Base-by-base conservation (phyloP, 352 stramenopile genomes). In the Globisporangium lucens region DNA sequence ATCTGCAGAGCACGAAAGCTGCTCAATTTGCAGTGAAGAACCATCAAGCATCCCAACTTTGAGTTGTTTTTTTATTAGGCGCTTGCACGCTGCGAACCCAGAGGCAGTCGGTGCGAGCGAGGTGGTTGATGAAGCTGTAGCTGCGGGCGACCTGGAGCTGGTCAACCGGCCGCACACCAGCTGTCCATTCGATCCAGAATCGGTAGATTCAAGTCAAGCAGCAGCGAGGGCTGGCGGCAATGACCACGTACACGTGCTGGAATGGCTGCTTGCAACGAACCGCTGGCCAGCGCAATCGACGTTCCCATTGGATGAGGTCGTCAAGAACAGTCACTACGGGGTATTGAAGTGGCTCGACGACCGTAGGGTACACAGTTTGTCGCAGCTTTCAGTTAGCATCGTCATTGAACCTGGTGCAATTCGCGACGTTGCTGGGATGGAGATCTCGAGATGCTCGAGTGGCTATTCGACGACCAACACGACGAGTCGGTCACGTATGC, bases 231-330 rank as follows among this genome's bases (percentile, higher is more conserved):
- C 46, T n/a, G 17, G 47, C 47, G n/a, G n/a, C 20, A 70, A 75
- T 55, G 77, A 75, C 30, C 67, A 73, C n/a, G 7, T 63, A 7
- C 17, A 63, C 12, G 56, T 51, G 56, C 20, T 61, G 29, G 56
- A 61, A 35, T 49, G 56, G 56, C 12, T 61, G 36, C 13, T 17
- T 43, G 17, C 17, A 12, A 13, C 17, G 24, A 24, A 24, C 56
- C 20, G 27, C 13, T 59, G 27, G 53, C 43, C 53, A 6, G 3
- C 20, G 29, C 30, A 51, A 3, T 29, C 38, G 33, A 49, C 15
- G 9, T n/a, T 27, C 7, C 17, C 33, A 8, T n/a, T 61, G 4
- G 20, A 13, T 6, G 8, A 10, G 4, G 56, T 35, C 3, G 56
- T 15, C 6, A 29, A 49, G 17, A 49, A 30, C 35, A 43, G 20